A percentile compares a stretch with the other conserved stretches of the same genome.
Evolutionary conservation across 768 basidiomycete species (phyloP).

Genomic region (Dioszegia crocea): DNA sequence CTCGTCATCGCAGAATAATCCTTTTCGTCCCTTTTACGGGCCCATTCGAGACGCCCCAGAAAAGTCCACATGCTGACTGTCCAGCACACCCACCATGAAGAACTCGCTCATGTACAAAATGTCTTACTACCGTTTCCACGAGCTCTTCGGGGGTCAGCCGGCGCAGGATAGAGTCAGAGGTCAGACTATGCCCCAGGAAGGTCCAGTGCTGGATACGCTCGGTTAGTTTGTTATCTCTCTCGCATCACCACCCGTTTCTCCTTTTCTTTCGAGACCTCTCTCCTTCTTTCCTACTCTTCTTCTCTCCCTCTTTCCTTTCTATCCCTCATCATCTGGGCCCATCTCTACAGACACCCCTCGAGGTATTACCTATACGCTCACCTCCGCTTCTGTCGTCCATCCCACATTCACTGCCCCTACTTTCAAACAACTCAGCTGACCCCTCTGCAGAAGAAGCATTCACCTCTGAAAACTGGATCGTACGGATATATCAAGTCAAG

Average conservation of each 20-base stretch:
- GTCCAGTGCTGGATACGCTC: constrained; percentile 80
- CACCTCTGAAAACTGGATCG: constrained; percentile 99
- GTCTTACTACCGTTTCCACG: constrained; percentile 90
- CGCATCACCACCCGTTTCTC: background rate
- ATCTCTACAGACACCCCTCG: no score
- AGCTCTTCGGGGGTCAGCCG: constrained; percentile 73
- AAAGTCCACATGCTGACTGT: constrained; percentile 2
- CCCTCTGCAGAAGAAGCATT: constrained; percentile 77
- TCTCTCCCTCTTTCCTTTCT: background rate
- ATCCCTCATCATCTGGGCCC: no score
- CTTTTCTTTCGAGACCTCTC: no score
- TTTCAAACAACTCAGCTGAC: background rate
- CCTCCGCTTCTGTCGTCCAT: background rate
- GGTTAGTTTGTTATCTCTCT: constrained; percentile 55
- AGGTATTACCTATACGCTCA: no score
- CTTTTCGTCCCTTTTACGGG: no score
- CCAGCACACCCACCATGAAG: constrained; percentile 70
- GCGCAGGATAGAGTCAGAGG: constrained; percentile 83
- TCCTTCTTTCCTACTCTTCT: background rate
- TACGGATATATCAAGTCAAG: constrained; percentile 91
- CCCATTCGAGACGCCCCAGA: no score
- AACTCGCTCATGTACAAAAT: constrained; percentile 99
- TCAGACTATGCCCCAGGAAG: constrained; percentile 69
- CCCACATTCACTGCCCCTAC: background rate
- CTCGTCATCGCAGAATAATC: no score